phyloP scores from a whole-genome alignment of 1,284 basidiomycete species.

The Lignosus rhinocerotis region DNA sequence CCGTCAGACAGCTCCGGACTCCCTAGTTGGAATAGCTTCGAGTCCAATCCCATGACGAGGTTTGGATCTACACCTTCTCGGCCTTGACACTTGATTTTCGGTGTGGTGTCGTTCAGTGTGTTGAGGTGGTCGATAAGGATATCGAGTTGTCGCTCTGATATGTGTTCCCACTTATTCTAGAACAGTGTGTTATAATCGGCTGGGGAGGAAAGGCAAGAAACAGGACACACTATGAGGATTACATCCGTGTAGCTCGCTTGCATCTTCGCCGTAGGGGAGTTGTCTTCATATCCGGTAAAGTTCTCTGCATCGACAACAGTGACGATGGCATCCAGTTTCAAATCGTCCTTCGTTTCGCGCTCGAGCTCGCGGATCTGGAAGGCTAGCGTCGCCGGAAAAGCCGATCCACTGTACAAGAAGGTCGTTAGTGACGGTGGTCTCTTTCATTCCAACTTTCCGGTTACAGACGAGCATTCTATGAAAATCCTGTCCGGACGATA shows the following conservation, averaged over 20 bases:
- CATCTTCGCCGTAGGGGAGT: conserved; percentile 85
- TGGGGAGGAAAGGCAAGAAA: not conserved
- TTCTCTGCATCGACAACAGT: conserved; percentile 91
- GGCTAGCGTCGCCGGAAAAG: conserved; percentile 87
- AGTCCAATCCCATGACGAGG: conserved; percentile 83
- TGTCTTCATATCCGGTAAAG: conserved; percentile 88
- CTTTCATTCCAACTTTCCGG: not conserved
- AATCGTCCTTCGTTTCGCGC: conserved; percentile 67
- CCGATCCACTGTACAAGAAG: conserved; percentile 63
- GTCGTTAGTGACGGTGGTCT: conserved; percentile 6
- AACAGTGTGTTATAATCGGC: not conserved
- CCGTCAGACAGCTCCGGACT: conserved; percentile 34
- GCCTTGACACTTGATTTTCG: conserved; percentile 74
- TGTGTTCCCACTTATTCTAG: conserved; percentile 86
- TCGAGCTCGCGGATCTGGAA: conserved; percentile 90
- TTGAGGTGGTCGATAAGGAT: conserved; percentile 83
- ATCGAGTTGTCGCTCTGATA: conserved; percentile 77
- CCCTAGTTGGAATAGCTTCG: conserved; percentile 62
- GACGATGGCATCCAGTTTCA: conserved; percentile 85
- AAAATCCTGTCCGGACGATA: conserved; percentile 86
- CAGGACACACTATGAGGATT: conserved; percentile 71
- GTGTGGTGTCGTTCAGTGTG: conserved; percentile 86
- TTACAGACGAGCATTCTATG: conserved; percentile 84
- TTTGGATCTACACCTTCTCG: conserved; percentile 68
- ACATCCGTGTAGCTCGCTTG: conserved; percentile 93